Evolutionary conservation across 345 rosid genomes (phyloP), one percentile per base, ranked within the genome.

Genomic region (Litchi chinensis): DNA sequence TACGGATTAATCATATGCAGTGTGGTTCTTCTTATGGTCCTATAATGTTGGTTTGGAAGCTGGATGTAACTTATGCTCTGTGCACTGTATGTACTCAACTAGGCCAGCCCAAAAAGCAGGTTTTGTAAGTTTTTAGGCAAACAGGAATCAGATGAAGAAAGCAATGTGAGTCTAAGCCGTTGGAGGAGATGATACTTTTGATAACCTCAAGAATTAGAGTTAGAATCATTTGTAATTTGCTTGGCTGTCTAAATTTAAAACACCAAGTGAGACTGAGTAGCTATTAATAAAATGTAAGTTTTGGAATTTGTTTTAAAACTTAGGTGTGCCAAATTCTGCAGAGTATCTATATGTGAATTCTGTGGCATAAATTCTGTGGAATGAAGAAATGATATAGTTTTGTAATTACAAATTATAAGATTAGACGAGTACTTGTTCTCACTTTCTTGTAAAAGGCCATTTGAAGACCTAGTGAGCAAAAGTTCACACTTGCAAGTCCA

Each of bases 401-500:
- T 3, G 16, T n/a, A 57, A 7, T 52, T 32, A 16, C 54, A 21
- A 52, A 24, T 26, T 52, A 71, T 11, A 71, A 26, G 62, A 26
- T 22, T 62, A 3, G 32, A 10, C 65, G 2, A 2, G 28, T 28
- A 54, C 19, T 19, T 19, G 37, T 11, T 57, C 44, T 73, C n/a
- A 6, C 28, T 73, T 72, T 63, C 9, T 19, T n/a, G 32, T 37
- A 50, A 39, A 57, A 73, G 66, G 46, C 19, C 21, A 9, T 50
- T 73, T 57, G 66, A 73, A 56, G 37, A 71, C 63, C 44, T 28
- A 7, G 37, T 28, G 43, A 52, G 63, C 62, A 32, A 52, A 22
- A 50, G 40, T 41, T 8, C 11, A 70, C 22, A 70, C 74, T 24
- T 72, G 16, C 6, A 72, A 56, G 46, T 72, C 48, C 75, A 54